Evolutionary conservation across 2,329 filamentous ascomycete genomes (phyloP).

Genomic region (Thielaviopsis cerberus): DNA sequence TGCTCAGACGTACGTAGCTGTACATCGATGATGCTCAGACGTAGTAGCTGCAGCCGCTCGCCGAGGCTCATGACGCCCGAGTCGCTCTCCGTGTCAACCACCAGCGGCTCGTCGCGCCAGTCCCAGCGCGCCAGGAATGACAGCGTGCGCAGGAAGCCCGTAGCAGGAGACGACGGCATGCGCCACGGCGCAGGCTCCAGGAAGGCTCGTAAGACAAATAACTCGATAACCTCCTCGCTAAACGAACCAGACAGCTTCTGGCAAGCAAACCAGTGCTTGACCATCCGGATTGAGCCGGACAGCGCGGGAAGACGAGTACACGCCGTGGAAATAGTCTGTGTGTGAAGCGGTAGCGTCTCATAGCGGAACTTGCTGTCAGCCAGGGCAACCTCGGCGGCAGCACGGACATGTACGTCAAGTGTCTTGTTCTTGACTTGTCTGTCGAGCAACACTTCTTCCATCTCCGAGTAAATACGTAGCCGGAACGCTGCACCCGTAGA

Average conservation of each 20-base stretch:
- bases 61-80: slow-evolving; percentile 28
- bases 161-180: slow-evolving; percentile 54
- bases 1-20: too few relatives aligned
- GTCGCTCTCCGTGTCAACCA: slow-evolving; percentile 46
- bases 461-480: slow-evolving; percentile 71
- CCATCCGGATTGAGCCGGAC: slow-evolving; percentile 63
- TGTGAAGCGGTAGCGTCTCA: slow-evolving; percentile 56
- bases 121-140: slow-evolving; percentile 74
- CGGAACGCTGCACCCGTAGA: slow-evolving; percentile 57
- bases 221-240: slow-evolving; percentile 63
- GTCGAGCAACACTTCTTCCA: slow-evolving; percentile 65
- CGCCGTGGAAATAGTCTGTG: slow-evolving; percentile 60
- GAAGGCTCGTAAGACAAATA: slow-evolving; percentile 63
- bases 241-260: slow-evolving; percentile 68
- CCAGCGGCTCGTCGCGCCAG: slow-evolving; percentile 67
- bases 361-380: slow-evolving; percentile 54
- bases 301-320: slow-evolving; percentile 65
- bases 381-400: slow-evolving; percentile 51
- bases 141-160: slow-evolving; percentile 67
- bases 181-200: slow-evolving; percentile 66
- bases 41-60: too few relatives aligned
- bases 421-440: slow-evolving; percentile 59
- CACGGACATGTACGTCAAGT: slow-evolving; percentile 43
- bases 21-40: too few relatives aligned
- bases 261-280: slow-evolving; percentile 74